Evolutionary conservation across 768 basidiomycete genomes (phyloP).

Genomic region (Leccinum imitatum): DNA sequence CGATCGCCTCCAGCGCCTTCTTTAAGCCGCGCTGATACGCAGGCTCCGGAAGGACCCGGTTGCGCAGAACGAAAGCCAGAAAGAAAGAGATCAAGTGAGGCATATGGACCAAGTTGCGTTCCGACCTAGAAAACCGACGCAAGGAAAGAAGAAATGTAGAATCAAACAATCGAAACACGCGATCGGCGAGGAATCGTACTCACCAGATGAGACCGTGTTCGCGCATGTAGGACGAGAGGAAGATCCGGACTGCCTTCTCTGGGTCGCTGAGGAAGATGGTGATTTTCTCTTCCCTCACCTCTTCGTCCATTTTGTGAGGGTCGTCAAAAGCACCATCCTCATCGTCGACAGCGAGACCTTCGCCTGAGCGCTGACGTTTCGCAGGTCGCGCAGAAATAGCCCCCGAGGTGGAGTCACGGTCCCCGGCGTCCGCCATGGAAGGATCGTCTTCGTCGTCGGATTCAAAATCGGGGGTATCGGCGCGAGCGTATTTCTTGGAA

Average conservation of each 20-base stretch:
- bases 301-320: conserved; percentile 33
- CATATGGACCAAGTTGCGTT: conserved; percentile 46
- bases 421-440: conserved; percentile 8
- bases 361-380: conserved; percentile 29
- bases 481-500: conserved; percentile 30
- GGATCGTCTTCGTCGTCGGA: conserved; percentile 29
- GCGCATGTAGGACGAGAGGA: conserved; percentile 68
- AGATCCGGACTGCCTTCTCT: conserved; percentile 55
- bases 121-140: conserved; percentile 35
- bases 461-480: conserved; percentile 36
- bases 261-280: conserved; percentile 61
- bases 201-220: conserved; percentile 71
- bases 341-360: conserved; percentile 14
- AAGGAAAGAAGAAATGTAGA: not conserved
- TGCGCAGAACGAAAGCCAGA: conserved; percentile 58
- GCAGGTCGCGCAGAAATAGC: conserved; percentile 11
- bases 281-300: conserved; percentile 44
- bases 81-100: conserved; percentile 63
- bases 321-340: conserved; percentile 37
- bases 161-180: not conserved
- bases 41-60: conserved; percentile 50
- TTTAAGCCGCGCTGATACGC: conserved; percentile 45
- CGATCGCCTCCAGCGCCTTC: conserved; percentile 44
- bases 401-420: not conserved
- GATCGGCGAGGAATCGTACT: conserved; percentile 15